phyloP scores from a whole-genome alignment of 2,329 filamentous ascomycete species.

The Aspergillus sp. region DNA sequence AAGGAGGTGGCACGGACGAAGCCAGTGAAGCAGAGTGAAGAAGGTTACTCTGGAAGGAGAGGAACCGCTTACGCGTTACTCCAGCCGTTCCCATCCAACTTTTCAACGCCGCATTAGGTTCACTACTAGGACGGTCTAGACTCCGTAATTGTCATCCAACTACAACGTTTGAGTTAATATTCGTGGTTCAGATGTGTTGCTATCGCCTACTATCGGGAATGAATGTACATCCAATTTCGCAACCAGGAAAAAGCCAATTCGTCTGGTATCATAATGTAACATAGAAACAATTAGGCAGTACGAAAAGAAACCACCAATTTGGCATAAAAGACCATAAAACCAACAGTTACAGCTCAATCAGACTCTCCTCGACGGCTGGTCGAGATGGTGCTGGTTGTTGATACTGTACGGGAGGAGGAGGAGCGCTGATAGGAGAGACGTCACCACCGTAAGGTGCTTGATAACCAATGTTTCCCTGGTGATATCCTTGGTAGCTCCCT shows the following conservation, averaged over 20 bases:
- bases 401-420: conserved; percentile 18
- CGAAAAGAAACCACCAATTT: neutral
- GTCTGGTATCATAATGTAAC: conserved; percentile 29
- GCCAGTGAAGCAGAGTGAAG: neutral
- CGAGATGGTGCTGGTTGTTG: conserved; percentile 23
- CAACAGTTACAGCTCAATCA: conserved; percentile 29
- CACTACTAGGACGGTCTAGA: neutral
- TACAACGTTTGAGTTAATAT: neutral
- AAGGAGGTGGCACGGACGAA: neutral
- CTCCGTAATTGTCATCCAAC: neutral
- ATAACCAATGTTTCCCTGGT: conserved; percentile 11
- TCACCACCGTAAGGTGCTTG: conserved; percentile 19
- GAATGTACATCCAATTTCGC: conserved; percentile 18
- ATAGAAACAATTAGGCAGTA: neutral
- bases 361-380: conserved; percentile 30
- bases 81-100: conserved; percentile 10
- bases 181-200: neutral
- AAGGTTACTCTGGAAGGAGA: neutral
- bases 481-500: conserved; percentile 13
- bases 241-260: conserved; percentile 21
- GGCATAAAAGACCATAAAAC: neutral
- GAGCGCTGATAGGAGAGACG: conserved; percentile 18
- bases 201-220: conserved; percentile 7
- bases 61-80: conserved; percentile 2
- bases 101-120: neutral